Evolutionary conservation across 1,284 basidiomycete genomes (phyloP).

Genomic region (Sporisorium sorghi): DNA sequence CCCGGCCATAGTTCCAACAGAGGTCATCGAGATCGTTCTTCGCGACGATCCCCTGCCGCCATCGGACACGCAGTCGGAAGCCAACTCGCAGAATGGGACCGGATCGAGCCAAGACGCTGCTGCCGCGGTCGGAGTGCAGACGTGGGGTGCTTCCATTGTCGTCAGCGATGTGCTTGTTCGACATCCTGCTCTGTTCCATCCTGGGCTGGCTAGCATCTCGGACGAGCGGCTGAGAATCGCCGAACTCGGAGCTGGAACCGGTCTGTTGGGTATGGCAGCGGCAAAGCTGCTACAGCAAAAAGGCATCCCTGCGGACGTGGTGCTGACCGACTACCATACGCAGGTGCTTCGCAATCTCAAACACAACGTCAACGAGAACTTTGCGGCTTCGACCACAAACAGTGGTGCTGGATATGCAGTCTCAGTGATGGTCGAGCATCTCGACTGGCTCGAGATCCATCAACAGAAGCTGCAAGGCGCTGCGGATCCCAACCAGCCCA

Average conservation of each 20-base stretch:
- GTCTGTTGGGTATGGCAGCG: slow-evolving; percentile 46
- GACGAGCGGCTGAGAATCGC: slow-evolving; percentile 17
- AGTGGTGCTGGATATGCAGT: slow-evolving; percentile 1
- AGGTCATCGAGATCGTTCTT: slow-evolving; percentile 27
- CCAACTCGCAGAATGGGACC: background rate
- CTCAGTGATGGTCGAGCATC: slow-evolving; percentile 31
- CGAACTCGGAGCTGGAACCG: slow-evolving; percentile 51
- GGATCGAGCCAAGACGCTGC: slow-evolving; percentile 40
- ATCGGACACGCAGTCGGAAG: slow-evolving; percentile 32
- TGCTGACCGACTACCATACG: slow-evolving; percentile 48
- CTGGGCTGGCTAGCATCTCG: background rate
- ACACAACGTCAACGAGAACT: slow-evolving; percentile 41
- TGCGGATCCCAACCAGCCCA: background rate
- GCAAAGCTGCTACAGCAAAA: slow-evolving; percentile 34
- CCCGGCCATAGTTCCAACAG: background rate
- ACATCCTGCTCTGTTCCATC: slow-evolving; percentile 34
- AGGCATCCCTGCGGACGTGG: slow-evolving; percentile 20
- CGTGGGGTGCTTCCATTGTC: slow-evolving; percentile 48
- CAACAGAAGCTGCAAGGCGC: slow-evolving; percentile 6
- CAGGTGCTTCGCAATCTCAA: slow-evolving; percentile 41
- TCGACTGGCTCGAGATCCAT: slow-evolving; percentile 47
- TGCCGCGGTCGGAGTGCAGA: slow-evolving; percentile 52
- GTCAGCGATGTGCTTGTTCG: slow-evolving; percentile 43
- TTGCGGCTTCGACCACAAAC: background rate
- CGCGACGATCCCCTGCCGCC: slow-evolving; percentile 46